These are phyloP conservation scores for Lentinula sp. DNA, from an alignment of 768 basidiomycete species.

Conservation along the genomic window DNA sequence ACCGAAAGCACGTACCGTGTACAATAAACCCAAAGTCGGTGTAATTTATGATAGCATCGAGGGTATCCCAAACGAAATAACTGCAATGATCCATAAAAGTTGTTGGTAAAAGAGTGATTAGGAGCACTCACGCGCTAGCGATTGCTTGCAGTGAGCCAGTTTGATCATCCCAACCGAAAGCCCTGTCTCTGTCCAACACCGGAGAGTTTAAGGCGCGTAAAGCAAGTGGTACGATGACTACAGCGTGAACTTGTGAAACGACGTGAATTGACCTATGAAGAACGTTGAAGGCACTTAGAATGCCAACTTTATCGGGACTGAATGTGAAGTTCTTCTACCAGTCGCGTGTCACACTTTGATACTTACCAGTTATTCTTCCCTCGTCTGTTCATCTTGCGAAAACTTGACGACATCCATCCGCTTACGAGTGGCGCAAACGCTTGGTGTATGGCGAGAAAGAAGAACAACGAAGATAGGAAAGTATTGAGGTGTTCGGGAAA, in stretches of 20 bases:
- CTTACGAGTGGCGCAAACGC: slow-evolving; percentile 52
- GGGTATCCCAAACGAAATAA: slow-evolving; percentile 80
- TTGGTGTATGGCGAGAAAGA: slow-evolving; percentile 54
- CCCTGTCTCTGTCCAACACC: slow-evolving; percentile 50
- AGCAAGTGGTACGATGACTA: slow-evolving; percentile 62
- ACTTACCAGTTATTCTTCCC: slow-evolving; percentile 59
- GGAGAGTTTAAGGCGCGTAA: slow-evolving; percentile 43
- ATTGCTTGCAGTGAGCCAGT: slow-evolving; percentile 60
- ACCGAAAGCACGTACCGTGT: slow-evolving; percentile 45
- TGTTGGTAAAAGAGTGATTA: background rate
- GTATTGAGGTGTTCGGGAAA: slow-evolving; percentile 51
- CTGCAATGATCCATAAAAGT: slow-evolving; percentile 21
- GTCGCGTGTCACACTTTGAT: no score
- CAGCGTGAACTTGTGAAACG: slow-evolving; percentile 68
- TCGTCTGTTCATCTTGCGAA: slow-evolving; percentile 37
- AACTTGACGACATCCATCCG: slow-evolving; percentile 37
- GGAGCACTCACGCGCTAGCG: slow-evolving; percentile 52
- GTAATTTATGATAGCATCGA: slow-evolving; percentile 66
- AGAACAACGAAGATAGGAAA: slow-evolving; percentile 45
- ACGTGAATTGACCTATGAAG: slow-evolving; percentile 56
- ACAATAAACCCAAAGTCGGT: slow-evolving; percentile 68
- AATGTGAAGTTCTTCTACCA: no score
- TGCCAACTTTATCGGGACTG: background rate
- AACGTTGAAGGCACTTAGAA: background rate
- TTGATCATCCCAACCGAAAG: slow-evolving; percentile 65